Evolutionary conservation across 1,284 basidiomycete species (phyloP), one percentile per base, ranked within the genome.

Genomic region (Ustilago shanxiensis): DNA sequence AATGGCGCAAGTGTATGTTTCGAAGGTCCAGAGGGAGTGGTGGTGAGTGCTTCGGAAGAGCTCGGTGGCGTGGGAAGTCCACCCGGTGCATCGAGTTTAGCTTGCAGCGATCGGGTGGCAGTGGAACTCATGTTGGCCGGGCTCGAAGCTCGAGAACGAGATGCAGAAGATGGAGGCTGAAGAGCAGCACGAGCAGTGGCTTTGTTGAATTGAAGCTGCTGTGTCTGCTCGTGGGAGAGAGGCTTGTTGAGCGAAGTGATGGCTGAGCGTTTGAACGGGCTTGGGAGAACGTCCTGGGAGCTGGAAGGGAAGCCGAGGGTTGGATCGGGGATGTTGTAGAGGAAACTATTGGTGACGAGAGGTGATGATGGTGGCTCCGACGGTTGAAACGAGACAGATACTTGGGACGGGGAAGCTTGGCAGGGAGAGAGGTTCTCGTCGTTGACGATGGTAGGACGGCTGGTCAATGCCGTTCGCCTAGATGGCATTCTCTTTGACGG

Each of bases 261-360:
- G 1, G 62, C 14, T 2, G 70, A 66, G 5, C 65, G 60, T 49
- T 70, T 66, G 53, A 52, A 54, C 1, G 72, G 70, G 26, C 60
- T 72, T 1, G 67, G 51, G 9, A 70, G 47, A 14, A 65, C 24
- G n/a, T 58, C 31, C 54, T 35, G 13, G 2, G 59, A 20, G 1
- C 54, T 39, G 22, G 37, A 16, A 16, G 66, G 60, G 11, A 76
- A 47, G 29, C 60, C 60, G 45, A 71, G 24, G 10, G 73, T 76
- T 5, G 73, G 73, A 26, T 76, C 73, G 6, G 73, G 73, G 20
- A 76, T 44, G 49, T 71, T 76, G 73, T 76, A 76, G 44, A 76
- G 68, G 35, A 71, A 66, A 61, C 65, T 71, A 50, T 76, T 76
- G 39, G 63, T 63, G 47, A 66, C 29, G 10, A 76, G 68, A 1